Percentiles rank a stretch among this genome's conserved stretches.
Conservation (phyloP, 768 basidiomycete species). For the Lactarius evosmus region DNA sequence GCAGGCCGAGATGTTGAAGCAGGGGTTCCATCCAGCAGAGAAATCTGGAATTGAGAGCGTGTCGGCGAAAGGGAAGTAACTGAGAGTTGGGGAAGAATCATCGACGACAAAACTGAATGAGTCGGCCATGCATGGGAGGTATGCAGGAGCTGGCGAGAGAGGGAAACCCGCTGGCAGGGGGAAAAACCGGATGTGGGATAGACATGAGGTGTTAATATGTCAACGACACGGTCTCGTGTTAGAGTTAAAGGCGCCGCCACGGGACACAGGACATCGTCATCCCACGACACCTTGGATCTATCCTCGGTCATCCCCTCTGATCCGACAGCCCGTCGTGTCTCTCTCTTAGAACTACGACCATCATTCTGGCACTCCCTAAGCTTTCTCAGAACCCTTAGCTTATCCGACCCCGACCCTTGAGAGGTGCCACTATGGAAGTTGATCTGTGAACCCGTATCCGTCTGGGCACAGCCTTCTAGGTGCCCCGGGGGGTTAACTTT, state of each 20-base stretch:
- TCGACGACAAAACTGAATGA: conserved; percentile 47
- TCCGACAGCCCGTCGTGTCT: background rate
- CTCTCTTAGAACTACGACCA: background rate
- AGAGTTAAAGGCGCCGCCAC: background rate
- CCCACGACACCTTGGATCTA: background rate
- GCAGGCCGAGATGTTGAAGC: conserved; percentile 52
- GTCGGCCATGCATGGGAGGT: conserved; percentile 39
- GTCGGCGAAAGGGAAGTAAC: conserved; percentile 60
- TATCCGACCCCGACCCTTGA: background rate
- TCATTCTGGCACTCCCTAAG: background rate
- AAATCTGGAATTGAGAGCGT: conserved; percentile 46
- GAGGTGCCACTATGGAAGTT: background rate
- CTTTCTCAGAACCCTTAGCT: background rate
- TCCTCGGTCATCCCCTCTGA: background rate
- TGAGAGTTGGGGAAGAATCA: conserved; percentile 62
- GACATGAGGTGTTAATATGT: conserved; percentile 24
- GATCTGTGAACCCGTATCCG: background rate
- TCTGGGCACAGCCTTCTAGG: conserved; percentile 6
- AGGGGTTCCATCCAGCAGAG: conserved; percentile 65
- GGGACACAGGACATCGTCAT: background rate
- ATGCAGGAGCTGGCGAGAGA: background rate
- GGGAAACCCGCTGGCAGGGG: background rate
- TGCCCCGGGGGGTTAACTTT: background rate
- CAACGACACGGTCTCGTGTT: background rate
- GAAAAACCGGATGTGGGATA: conserved; percentile 15